Conservation (phyloP, 2,329 filamentous ascomycete species). For the Raffaelea deltoideospora region DNA sequence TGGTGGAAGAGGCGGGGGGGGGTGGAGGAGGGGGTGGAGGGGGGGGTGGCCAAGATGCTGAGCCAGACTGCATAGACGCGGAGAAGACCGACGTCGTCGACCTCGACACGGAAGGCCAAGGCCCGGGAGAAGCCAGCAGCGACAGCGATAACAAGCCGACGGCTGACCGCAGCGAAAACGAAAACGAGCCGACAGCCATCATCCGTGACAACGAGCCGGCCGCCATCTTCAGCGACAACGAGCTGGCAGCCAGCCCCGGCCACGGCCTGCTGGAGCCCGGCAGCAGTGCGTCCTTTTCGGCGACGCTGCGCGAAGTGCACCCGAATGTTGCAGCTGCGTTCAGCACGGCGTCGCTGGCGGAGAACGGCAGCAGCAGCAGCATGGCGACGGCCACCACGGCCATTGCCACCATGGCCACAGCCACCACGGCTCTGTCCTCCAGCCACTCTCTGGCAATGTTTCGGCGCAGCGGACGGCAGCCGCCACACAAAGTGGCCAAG, state of each 20-base stretch:
- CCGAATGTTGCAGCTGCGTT: slow-evolving; percentile 26
- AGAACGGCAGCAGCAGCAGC: background rate
- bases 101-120: too few species aligned
- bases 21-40: slow-evolving; percentile 16
- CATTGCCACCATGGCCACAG: background rate
- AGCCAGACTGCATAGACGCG: background rate
- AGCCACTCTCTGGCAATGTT: slow-evolving; percentile 28
- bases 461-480: slow-evolving; percentile 27
- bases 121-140: background rate
- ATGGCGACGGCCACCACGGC: background rate
- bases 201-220: background rate
- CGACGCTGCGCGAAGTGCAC: slow-evolving; percentile 40
- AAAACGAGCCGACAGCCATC: background rate
- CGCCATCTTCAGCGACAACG: too few species aligned
- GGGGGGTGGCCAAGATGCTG: background rate
- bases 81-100: too few species aligned
- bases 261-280: too few species aligned
- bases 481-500: slow-evolving; percentile 16
- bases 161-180: background rate
- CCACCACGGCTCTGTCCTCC: slow-evolving; percentile 11
- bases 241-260: too few species aligned
- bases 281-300: slow-evolving; percentile 15
- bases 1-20: slow-evolving; percentile 14
- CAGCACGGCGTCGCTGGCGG: slow-evolving; percentile 22
- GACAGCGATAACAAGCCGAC: background rate